A percentile compares a stretch with the other conserved stretches of the same genome.
Evolutionary conservation across 768 basidiomycete species (phyloP).

Genomic region (Wakefieldia striispora): DNA sequence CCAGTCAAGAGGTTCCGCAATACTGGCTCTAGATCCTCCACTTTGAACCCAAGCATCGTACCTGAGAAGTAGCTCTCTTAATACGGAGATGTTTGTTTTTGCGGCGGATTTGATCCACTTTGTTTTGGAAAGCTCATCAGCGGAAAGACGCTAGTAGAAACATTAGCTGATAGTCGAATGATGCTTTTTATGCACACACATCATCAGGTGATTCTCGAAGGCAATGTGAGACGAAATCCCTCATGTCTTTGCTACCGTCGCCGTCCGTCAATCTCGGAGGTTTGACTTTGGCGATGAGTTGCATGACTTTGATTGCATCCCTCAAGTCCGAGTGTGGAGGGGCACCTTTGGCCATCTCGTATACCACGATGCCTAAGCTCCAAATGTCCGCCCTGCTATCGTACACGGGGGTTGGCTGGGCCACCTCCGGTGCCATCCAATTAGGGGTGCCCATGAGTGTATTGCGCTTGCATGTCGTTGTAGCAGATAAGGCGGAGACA

Average conservation of each 20-base stretch:
- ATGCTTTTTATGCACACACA: constrained; percentile 41
- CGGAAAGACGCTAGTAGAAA: constrained; percentile 65
- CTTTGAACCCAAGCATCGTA: constrained; percentile 69
- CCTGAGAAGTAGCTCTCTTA: constrained; percentile 80
- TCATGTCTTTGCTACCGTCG: constrained; percentile 81
- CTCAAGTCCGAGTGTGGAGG: constrained; percentile 88
- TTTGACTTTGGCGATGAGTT: constrained; percentile 81
- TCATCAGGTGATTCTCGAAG: constrained; percentile 78
- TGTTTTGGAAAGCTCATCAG: constrained; percentile 83
- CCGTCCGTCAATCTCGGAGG: constrained; percentile 78
- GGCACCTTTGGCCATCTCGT: constrained; percentile 95
- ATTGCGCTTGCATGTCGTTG: constrained; percentile 85
- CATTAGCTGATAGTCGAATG: constrained; percentile 4
- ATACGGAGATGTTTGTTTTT: constrained; percentile 61
- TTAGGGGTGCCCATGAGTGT: constrained; percentile 97
- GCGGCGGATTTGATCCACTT: constrained; percentile 86
- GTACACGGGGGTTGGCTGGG: constrained; percentile 84
- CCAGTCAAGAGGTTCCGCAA: constrained; percentile 71
- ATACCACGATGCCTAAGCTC: constrained; percentile 94
- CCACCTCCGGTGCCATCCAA: constrained; percentile 99
- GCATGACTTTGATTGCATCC: constrained; percentile 82
- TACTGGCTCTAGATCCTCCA: constrained; percentile 73
- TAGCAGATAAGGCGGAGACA: constrained; percentile 88
- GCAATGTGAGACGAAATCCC: constrained; percentile 83
- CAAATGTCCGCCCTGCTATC: constrained; percentile 98